Percentiles rank a stretch among this genome's conserved stretches.
Evolutionary conservation across 306 rosid species (phyloP).

Genomic region (Prinsepia uniflora): DNA sequence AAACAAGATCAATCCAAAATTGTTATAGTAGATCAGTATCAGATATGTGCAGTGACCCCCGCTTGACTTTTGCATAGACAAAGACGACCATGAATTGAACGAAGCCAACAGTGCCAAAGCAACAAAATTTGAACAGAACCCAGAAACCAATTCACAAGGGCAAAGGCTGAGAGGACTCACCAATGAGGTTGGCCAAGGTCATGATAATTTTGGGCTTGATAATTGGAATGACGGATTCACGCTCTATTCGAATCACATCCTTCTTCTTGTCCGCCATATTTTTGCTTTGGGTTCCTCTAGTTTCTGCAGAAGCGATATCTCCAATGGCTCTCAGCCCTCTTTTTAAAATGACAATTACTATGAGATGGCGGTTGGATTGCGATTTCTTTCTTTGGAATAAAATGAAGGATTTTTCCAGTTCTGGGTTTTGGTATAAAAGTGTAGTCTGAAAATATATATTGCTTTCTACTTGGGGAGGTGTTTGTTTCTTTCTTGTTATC

Average conservation of each 20-base stretch:
- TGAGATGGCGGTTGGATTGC: not conserved
- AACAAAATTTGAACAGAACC: not conserved
- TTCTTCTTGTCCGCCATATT: slow-evolving; percentile 25
- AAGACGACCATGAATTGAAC: too few relatives aligned
- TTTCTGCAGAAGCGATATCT: not conserved
- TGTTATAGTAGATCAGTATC: too few relatives aligned
- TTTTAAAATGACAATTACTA: too few relatives aligned
- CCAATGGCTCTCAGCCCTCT: not conserved
- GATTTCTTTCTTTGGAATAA: not conserved
- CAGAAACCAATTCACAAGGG: not conserved
- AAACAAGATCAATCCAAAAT: too few relatives aligned
- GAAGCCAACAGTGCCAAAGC: too few relatives aligned
- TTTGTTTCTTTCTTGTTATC: not conserved
- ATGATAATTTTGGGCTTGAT: slow-evolving; percentile 66
- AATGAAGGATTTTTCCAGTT: not conserved
- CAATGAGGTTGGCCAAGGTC: slow-evolving; percentile 76
- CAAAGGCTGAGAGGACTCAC: slow-evolving; percentile 20
- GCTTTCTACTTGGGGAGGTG: not conserved
- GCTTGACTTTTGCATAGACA: too few relatives aligned
- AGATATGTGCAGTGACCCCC: too few relatives aligned
- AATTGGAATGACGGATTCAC: slow-evolving; percentile 83
- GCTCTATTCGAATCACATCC: slow-evolving; percentile 75
- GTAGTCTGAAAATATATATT: not conserved
- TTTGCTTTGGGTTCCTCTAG: not conserved
- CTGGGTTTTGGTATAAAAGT: not conserved